Conservation (phyloP, 345 rosid species). For the Eucalyptus tenuipes region DNA sequence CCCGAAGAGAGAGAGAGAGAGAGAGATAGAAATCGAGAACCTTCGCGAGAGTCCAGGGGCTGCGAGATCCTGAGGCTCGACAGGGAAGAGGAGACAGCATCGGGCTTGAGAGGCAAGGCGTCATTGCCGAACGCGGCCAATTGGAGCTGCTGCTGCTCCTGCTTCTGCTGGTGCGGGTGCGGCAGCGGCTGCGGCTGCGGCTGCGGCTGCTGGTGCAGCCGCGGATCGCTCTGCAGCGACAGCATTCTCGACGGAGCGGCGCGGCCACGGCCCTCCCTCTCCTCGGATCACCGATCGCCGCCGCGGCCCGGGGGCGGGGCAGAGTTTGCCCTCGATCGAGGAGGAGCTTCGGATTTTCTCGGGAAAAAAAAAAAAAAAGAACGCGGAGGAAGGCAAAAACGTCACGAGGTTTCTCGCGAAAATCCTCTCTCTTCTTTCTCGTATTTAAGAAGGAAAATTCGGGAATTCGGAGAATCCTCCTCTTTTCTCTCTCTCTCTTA, state of each 20-base stretch:
- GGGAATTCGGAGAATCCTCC: not conserved
- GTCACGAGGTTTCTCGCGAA: not conserved
- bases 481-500: not conserved
- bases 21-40: not conserved
- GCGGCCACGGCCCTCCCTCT: not conserved
- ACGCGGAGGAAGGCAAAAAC: not conserved
- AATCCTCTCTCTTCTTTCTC: not conserved
- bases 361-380: not conserved
- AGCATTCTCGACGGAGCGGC: not conserved
- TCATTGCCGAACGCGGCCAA: not conserved
- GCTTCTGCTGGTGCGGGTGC: not conserved
- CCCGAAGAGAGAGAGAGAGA: no score
- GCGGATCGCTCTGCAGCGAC: conserved; percentile 7
- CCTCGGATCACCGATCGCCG: not conserved
- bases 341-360: not conserved
- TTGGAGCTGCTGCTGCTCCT: not conserved
- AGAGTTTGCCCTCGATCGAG: not conserved
- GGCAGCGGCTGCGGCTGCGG: not conserved
- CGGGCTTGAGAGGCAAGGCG: not conserved
- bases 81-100: not conserved
- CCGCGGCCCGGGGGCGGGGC: not conserved
- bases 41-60: conserved; percentile 3
- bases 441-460: not conserved
- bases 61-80: not conserved
- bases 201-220: not conserved